A percentile compares a stretch with the other conserved stretches of the same genome.
These are phyloP conservation scores for Aspergillus fischeri DNA, from an alignment of 2,329 filamentous ascomycete species.

Conservation along the genomic window DNA sequence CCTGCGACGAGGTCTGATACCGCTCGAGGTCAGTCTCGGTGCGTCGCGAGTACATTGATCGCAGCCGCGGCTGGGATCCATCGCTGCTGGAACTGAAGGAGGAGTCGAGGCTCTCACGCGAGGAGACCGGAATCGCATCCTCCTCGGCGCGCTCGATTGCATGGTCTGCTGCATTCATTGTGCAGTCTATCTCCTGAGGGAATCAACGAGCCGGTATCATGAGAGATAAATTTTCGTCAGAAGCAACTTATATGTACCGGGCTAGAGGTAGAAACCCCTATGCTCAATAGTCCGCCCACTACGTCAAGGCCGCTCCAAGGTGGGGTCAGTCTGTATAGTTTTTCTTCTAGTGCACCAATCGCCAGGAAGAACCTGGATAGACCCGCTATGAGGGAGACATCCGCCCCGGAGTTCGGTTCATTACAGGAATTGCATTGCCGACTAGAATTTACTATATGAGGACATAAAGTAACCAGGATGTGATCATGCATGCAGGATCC, in stretches of 20 bases:
- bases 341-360: too few species aligned
- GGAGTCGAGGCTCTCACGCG: neutral
- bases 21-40: constrained; percentile 30
- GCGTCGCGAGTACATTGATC: constrained; percentile 26
- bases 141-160: neutral
- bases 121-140: neutral
- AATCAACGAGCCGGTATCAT: too few species aligned
- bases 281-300: neutral
- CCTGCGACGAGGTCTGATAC: constrained; percentile 22
- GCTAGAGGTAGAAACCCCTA: neutral
- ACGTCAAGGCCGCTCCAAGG: neutral
- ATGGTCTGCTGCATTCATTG: neutral
- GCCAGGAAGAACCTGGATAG: neutral
- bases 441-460: too few species aligned
- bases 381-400: neutral
- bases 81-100: neutral
- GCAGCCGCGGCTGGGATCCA: constrained; percentile 14
- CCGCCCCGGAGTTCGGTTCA: too few species aligned
- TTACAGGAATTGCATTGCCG: too few species aligned
- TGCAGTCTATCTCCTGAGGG: too few species aligned
- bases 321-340: neutral
- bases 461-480: too few species aligned
- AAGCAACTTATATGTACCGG: neutral
- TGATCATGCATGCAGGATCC: too few species aligned
- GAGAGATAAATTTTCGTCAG: neutral